Conservation (phyloP, 495 filamentous ascomycete species). For the Xylaria acuta region DNA sequence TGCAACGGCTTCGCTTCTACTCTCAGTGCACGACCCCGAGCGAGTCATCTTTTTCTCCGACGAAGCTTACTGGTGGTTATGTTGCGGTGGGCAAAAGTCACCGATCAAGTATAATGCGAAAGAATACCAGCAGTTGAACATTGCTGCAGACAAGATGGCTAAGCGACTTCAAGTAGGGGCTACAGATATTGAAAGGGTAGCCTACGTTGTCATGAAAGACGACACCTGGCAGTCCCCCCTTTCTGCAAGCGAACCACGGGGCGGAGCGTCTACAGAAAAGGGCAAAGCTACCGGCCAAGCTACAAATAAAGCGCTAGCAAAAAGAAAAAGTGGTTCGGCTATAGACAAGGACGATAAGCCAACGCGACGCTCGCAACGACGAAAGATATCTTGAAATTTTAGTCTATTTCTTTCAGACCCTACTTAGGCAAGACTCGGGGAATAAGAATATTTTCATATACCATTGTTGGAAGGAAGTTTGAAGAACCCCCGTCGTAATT, state of each 20-base stretch:
- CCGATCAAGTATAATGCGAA: slow-evolving; percentile 68
- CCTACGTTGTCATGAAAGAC: slow-evolving; percentile 64
- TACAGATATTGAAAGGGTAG: slow-evolving; percentile 70
- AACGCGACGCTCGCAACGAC: slow-evolving; percentile 36
- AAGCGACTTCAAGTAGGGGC: slow-evolving; percentile 60
- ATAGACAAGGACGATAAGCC: slow-evolving; percentile 27
- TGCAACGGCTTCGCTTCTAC: slow-evolving; percentile 74
- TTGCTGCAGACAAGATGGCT: slow-evolving; percentile 51
- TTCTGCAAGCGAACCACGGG: background rate
- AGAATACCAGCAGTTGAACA: slow-evolving; percentile 65
- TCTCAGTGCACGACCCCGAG: slow-evolving; percentile 63
- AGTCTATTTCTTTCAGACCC: background rate
- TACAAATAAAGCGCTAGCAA: slow-evolving; percentile 26
- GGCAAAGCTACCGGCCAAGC: background rate
- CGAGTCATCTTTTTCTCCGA: slow-evolving; percentile 78
- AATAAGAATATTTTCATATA: background rate
- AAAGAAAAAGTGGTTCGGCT: slow-evolving; percentile 41
- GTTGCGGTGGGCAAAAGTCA: slow-evolving; percentile 50
- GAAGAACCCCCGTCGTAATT: background rate
- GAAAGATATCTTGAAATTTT: slow-evolving; percentile 31
- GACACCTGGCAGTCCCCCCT: slow-evolving; percentile 19
- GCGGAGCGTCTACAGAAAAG: slow-evolving; percentile 16
- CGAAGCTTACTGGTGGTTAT: slow-evolving; percentile 74
- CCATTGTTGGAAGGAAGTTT: background rate
- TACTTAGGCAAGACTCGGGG: background rate